These are phyloP conservation scores for Arachis hypogaea DNA, from an alignment of 306 rosid genomes.

Conservation along the genomic window DNA sequence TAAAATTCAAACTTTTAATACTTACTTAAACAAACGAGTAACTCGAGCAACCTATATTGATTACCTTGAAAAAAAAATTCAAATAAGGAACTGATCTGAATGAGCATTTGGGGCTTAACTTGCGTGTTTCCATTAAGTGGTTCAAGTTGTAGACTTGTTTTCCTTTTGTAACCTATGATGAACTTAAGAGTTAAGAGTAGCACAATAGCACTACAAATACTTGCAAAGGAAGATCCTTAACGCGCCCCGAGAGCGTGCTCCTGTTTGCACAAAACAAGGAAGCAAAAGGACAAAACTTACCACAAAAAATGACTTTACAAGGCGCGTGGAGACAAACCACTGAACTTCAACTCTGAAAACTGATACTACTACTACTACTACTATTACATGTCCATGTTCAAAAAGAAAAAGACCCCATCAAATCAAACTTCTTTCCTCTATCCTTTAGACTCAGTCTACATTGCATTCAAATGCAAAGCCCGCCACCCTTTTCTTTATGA, in stretches of 20 bases:
- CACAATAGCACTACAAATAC: too few species aligned
- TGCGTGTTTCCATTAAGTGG: too few species aligned
- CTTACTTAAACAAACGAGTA: too few species aligned
- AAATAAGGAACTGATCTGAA: too few species aligned
- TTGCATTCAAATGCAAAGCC: slow-evolving; percentile 80
- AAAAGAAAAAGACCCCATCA: not conserved
- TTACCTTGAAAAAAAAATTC: too few species aligned
- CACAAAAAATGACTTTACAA: slow-evolving; percentile 53
- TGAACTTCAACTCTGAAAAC: slow-evolving; percentile 28
- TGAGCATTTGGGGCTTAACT: too few species aligned
- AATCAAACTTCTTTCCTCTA: slow-evolving; percentile 10
- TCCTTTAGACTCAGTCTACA: not conserved
- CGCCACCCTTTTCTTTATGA: slow-evolving; percentile 53
- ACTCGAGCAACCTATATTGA: too few species aligned
- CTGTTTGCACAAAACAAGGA: slow-evolving; percentile 37
- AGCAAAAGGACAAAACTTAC: slow-evolving; percentile 18
- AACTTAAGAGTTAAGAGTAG: not conserved
- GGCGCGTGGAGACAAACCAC: slow-evolving; percentile 57
- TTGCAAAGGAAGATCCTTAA: not conserved
- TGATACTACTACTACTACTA: too few species aligned
- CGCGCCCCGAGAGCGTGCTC: slow-evolving; percentile 46
- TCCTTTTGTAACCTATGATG: not conserved
- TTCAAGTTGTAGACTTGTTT: too few species aligned
- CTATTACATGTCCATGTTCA: slow-evolving; percentile 16
- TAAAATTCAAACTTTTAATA: too few species aligned